Evolutionary conservation across 495 filamentous ascomycete species (phyloP), one percentile per base, ranked within the genome.

Genomic region (Astrocystis sublimbata): DNA sequence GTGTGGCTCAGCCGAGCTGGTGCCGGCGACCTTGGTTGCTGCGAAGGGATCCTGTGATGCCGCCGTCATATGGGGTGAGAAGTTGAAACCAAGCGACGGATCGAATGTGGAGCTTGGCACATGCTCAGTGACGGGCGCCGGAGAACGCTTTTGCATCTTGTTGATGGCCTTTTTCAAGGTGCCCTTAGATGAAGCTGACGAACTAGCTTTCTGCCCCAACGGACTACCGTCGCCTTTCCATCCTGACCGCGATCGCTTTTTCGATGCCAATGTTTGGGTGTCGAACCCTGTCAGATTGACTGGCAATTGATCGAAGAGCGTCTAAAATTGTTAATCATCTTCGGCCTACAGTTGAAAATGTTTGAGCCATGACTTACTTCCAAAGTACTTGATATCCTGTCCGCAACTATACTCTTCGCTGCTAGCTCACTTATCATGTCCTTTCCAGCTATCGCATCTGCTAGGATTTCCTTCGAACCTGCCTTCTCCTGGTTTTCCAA

Each of bases 401-500:
- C 91, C 8, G 94, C 93, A 28, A 93, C 92, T 78, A 94, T 77
- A 64, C 93, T 97, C 66, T 88, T 89, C 70, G 89, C 86, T 8
- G 90, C 89, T 35, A 97, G 80, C 26, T 84, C 83, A 15, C 83
- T 83, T 58, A 98, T 81, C n/a, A 91, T 87, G 54, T 90, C 86
- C 71, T 89, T 90, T 8, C 94, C 94, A 63, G 89, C 89, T 65
- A 85, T 83, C 1, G 92, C 93, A 73, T 96, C 93, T 42, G 86
- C 86, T 42, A 97, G 77, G 5, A 97, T 88, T 41, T 90, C 89
- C 35, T 85, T 78, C 38, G 90, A 84, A n/a, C 87, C 89, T 3
- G 83, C 71, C 64, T 89, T 92, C 60, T 93, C 86, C 17, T 91
- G 90, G 68, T 96, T 97, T 73, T 97, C 93, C 13, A 97, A 75